Percentiles rank a stretch among this genome's conserved stretches.
Evolutionary conservation across 176 grass and related monocot species (phyloP).

Genomic region (Luzula sylvatica): DNA sequence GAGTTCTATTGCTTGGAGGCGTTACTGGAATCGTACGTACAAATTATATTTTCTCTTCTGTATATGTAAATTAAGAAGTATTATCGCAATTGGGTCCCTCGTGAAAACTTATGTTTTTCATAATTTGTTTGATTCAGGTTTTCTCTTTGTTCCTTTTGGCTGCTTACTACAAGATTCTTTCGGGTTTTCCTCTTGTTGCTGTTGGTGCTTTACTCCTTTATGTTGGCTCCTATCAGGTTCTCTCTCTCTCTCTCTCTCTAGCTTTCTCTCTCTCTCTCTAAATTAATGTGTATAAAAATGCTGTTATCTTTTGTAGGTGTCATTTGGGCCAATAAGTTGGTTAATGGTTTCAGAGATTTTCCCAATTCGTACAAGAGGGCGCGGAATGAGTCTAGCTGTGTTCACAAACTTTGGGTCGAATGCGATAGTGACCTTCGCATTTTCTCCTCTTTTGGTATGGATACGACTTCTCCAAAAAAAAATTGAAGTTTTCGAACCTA

Average conservation of each 20-base stretch:
- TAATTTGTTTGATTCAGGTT: conserved; percentile 41
- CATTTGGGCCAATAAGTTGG: conserved; percentile 97
- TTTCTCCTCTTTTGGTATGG: conserved; percentile 69
- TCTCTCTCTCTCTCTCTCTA: conserved; percentile 21
- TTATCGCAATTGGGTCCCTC: not conserved
- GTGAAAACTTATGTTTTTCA: conserved; percentile 14
- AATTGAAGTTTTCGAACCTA: no score
- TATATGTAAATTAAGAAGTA: conserved; percentile 14
- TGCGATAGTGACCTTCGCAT: conserved; percentile 79
- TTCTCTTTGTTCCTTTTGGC: conserved; percentile 78
- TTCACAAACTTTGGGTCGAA: conserved; percentile 81
- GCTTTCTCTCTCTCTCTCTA: not conserved
- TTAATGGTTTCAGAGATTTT: conserved; percentile 99
- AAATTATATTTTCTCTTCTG: not conserved
- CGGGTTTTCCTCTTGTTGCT: conserved; percentile 55
- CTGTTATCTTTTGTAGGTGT: conserved; percentile 43
- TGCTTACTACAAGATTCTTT: conserved; percentile 89
- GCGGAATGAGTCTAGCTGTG: conserved; percentile 88
- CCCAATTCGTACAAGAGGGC: conserved; percentile 84
- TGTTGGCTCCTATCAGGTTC: conserved; percentile 82
- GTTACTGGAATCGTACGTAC: conserved; percentile 78
- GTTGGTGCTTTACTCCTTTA: conserved; percentile 89
- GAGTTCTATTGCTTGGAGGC: conserved; percentile 82
- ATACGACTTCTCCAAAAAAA: not conserved
- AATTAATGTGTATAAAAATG: conserved; percentile 12